Evolutionary conservation across 1,284 basidiomycete genomes (phyloP).

Genomic region (Boletus sp.): DNA sequence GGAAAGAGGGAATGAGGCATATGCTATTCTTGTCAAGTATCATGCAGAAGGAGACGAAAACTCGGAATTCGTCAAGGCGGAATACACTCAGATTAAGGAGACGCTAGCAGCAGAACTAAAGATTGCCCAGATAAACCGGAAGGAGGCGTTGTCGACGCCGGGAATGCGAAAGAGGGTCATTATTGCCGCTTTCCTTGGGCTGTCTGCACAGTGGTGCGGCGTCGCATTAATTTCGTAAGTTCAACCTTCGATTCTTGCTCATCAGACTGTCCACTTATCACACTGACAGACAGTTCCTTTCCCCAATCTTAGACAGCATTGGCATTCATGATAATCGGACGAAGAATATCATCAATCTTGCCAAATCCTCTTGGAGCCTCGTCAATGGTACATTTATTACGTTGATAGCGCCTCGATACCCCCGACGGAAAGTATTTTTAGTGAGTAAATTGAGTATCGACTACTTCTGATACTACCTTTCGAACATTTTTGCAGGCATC

Average conservation of each 20-base stretch:
- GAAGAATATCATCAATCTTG: slow-evolving; percentile 15
- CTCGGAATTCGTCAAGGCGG: slow-evolving; percentile 2
- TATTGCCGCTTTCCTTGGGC: slow-evolving; percentile 31
- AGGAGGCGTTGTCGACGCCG: neutral
- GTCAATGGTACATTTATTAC: neutral
- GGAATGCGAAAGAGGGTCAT: slow-evolving; percentile 9
- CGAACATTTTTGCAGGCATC: neutral
- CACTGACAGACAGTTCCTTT: slow-evolving; percentile 7
- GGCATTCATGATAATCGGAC: slow-evolving; percentile 15
- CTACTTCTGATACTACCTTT: neutral
- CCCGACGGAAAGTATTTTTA: neutral
- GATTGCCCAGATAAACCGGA: neutral
- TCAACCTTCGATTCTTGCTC: too few relatives aligned
- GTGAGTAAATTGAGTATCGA: neutral
- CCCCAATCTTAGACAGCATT: slow-evolving; percentile 12
- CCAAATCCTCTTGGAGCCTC: slow-evolving; percentile 6
- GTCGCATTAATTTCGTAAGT: slow-evolving; percentile 5
- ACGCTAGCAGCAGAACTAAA: slow-evolving; percentile 28
- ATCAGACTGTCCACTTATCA: neutral
- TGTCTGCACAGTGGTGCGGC: slow-evolving; percentile 44
- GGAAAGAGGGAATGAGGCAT: neutral
- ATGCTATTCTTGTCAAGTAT: neutral
- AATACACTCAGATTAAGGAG: slow-evolving; percentile 8
- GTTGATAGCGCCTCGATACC: slow-evolving; percentile 7
- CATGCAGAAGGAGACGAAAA: neutral